Evolutionary conservation across 208 protist species (phyloP).

Genomic region (Crithidia expoeki): DNA sequence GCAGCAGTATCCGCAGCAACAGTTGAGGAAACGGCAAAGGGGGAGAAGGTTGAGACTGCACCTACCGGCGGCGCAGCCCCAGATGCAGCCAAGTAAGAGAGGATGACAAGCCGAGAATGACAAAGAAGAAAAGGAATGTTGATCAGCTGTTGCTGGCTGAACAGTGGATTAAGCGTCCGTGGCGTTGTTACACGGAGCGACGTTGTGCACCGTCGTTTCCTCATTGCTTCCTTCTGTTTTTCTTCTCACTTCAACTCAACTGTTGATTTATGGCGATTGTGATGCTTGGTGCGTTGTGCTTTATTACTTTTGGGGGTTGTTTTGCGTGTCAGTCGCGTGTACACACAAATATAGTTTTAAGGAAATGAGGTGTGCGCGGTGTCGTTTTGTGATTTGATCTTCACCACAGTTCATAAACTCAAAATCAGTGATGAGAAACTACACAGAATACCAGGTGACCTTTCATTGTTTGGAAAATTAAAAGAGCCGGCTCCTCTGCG

Average conservation of each 20-base stretch:
- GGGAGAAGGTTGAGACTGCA: neutral
- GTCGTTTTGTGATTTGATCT: slow-evolving; percentile 3
- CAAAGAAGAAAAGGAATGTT: no score
- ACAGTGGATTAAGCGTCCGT: no score
- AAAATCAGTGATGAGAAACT: neutral
- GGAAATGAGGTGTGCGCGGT: neutral
- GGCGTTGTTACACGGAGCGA: no score
- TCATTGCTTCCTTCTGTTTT: neutral
- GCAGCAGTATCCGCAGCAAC: slow-evolving; percentile 1
- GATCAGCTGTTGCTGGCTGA: no score
- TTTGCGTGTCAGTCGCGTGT: no score
- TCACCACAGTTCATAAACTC: neutral
- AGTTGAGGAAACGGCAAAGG: neutral
- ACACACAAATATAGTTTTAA: no score
- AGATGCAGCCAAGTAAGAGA: slow-evolving; percentile 1
- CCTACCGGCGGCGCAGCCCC: neutral
- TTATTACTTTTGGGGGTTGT: neutral
- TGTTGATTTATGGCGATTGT: neutral
- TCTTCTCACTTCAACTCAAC: neutral
- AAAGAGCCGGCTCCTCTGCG: no score
- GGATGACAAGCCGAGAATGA: no score
- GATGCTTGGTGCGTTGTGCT: neutral
- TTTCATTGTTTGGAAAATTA: no score
- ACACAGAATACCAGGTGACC: neutral
- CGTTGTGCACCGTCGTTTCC: no score